Conservation (phyloP, 2,329 filamentous ascomycete genomes). For the Eurotiales sp. region DNA sequence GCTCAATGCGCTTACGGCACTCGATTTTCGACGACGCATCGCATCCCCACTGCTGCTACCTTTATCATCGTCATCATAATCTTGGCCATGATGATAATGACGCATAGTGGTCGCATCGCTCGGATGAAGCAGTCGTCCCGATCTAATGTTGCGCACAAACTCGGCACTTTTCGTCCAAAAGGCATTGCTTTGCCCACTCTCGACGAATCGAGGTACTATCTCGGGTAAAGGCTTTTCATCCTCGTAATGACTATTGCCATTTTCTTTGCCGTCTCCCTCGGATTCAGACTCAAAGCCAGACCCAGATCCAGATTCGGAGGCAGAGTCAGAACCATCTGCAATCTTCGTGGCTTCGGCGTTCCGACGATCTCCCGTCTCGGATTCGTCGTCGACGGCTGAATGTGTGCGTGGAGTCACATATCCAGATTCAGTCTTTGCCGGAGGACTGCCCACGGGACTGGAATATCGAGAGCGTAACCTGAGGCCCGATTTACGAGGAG, state of each 20-base stretch:
- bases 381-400: conserved; percentile 22
- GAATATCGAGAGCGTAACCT: conserved; percentile 20
- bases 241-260: conserved; percentile 38
- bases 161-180: conserved; percentile 50
- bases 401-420: conserved; percentile 26
- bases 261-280: conserved; percentile 19
- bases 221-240: neutral
- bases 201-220: conserved; percentile 34
- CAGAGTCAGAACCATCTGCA: conserved; percentile 6
- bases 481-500: conserved; percentile 44
- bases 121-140: conserved; percentile 19
- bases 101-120: conserved; percentile 14
- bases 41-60: conserved; percentile 8
- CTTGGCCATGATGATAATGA: neutral
- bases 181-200: conserved; percentile 50
- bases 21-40: conserved; percentile 36
- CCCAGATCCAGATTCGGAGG: conserved; percentile 21
- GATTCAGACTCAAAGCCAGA: conserved; percentile 19
- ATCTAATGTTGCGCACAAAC: conserved; percentile 24
- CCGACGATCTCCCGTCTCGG: neutral
- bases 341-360: neutral
- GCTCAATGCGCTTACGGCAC: conserved; percentile 54
- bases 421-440: conserved; percentile 25
- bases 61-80: neutral
- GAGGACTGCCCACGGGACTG: conserved; percentile 21